Evolutionary conservation across 768 basidiomycete species (phyloP).

Genomic region (Mycena capillaripes): DNA sequence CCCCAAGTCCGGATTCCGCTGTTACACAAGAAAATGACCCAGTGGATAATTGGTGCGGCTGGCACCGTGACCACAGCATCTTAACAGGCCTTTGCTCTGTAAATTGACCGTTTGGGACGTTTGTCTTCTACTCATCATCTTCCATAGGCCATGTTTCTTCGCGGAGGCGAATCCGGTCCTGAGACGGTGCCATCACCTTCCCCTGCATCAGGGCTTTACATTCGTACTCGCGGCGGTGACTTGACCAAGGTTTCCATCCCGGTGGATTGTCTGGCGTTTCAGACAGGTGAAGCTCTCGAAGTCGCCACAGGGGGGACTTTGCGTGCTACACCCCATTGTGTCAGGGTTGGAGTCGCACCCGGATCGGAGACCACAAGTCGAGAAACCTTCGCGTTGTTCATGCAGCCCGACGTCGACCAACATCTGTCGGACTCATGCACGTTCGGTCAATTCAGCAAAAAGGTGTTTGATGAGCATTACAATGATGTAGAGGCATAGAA

Average conservation of each 20-base stretch:
- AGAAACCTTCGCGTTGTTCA: constrained; percentile 92
- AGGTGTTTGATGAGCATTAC: constrained; percentile 77
- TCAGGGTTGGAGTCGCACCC: constrained; percentile 73
- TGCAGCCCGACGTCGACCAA: constrained; percentile 90
- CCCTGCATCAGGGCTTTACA: constrained; percentile 88
- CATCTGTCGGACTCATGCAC: constrained; percentile 77
- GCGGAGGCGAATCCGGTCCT: constrained; percentile 52
- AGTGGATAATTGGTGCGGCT: constrained; percentile 94
- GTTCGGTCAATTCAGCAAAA: constrained; percentile 92
- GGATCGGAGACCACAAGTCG: constrained; percentile 69
- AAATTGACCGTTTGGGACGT: constrained; percentile 40
- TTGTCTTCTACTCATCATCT: constrained; percentile 10
- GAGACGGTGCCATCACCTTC: constrained; percentile 77
- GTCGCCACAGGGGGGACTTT: constrained; percentile 86
- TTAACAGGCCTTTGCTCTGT: constrained; percentile 95
- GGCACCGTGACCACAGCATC: constrained; percentile 92
- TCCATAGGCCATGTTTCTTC: constrained; percentile 86
- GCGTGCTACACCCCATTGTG: constrained; percentile 95
- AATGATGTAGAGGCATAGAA: constrained; percentile 43
- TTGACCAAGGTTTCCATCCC: constrained; percentile 92
- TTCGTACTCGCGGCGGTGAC: constrained; percentile 85
- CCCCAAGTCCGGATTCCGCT: constrained; percentile 63
- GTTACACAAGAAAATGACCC: constrained; percentile 67
- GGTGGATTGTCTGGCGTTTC: constrained; percentile 88
- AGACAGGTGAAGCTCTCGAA: constrained; percentile 96